These are phyloP conservation scores for Amesomyces nigricolor DNA, from an alignment of 2,329 filamentous ascomycete species.

Conservation along the genomic window DNA sequence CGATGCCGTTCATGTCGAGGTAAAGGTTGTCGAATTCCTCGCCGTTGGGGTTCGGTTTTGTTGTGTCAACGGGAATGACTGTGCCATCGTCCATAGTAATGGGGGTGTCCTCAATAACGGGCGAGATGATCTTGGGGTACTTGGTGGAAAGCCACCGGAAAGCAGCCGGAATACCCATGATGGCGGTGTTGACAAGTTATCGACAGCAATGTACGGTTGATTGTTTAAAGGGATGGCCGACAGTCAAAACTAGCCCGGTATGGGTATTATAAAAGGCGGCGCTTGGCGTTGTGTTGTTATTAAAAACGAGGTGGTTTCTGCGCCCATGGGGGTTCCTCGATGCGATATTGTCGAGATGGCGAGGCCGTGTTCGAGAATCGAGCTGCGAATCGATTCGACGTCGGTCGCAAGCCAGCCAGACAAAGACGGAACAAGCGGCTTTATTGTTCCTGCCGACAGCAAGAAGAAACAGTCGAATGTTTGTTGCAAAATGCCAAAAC, in stretches of 20 bases:
- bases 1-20: constrained; percentile 98
- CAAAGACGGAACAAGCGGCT: not conserved
- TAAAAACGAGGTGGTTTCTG: not conserved
- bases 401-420: not conserved
- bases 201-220: not conserved
- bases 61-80: constrained; percentile 77
- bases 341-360: not conserved
- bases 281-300: not conserved
- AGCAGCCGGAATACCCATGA: constrained; percentile 89
- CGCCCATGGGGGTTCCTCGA: constrained; percentile 6
- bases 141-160: constrained; percentile 97
- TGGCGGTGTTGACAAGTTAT: not conserved
- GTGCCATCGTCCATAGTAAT: constrained; percentile 74
- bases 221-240: not conserved
- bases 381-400: not conserved
- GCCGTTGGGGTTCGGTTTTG: constrained; percentile 85
- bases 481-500: not conserved
- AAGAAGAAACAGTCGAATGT: not conserved
- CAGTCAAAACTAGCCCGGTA: constrained; percentile 6
- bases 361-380: not conserved
- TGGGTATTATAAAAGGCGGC: constrained; percentile 1
- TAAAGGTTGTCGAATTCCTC: constrained; percentile 98
- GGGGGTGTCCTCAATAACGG: constrained; percentile 81
- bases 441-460: not conserved
- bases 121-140: constrained; percentile 94